These are phyloP conservation scores for Aspergillus panamensis DNA, from an alignment of 495 filamentous ascomycete species.

Conservation along the genomic window DNA sequence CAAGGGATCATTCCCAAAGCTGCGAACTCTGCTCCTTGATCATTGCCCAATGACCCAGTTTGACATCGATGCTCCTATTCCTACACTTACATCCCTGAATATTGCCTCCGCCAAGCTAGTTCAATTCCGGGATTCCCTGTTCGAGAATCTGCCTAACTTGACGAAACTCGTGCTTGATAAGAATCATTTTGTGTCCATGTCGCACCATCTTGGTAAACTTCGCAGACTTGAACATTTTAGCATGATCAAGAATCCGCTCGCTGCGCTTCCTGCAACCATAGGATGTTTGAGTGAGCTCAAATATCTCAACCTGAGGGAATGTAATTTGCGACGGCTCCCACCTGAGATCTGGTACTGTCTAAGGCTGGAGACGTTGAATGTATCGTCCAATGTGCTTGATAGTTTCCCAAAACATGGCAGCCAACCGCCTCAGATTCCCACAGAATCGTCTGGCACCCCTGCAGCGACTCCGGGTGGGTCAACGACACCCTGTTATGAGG, in stretches of 20 bases:
- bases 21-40: slow-evolving; percentile 81
- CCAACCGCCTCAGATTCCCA: slow-evolving; percentile 55
- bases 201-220: slow-evolving; percentile 77
- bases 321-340: slow-evolving; percentile 83
- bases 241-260: slow-evolving; percentile 84
- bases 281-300: slow-evolving; percentile 80
- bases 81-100: slow-evolving; percentile 79
- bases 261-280: slow-evolving; percentile 76
- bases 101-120: slow-evolving; percentile 84
- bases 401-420: slow-evolving; percentile 82
- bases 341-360: slow-evolving; percentile 90
- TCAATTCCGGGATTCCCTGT: slow-evolving; percentile 77
- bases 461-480: slow-evolving; percentile 49
- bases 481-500: slow-evolving; percentile 68
- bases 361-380: slow-evolving; percentile 85
- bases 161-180: slow-evolving; percentile 86
- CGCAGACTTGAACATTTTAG: slow-evolving; percentile 85
- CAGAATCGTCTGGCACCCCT: slow-evolving; percentile 47
- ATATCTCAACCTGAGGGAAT: slow-evolving; percentile 82
- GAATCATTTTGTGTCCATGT: slow-evolving; percentile 91
- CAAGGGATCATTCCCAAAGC: slow-evolving; percentile 75
- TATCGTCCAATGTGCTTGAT: slow-evolving; percentile 88
- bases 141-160: slow-evolving; percentile 80
- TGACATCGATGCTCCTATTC: slow-evolving; percentile 70
- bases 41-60: slow-evolving; percentile 93